Conservation (phyloP, 2,329 filamentous ascomycete genomes). For the Hawksworthiomyces lignivorus region DNA sequence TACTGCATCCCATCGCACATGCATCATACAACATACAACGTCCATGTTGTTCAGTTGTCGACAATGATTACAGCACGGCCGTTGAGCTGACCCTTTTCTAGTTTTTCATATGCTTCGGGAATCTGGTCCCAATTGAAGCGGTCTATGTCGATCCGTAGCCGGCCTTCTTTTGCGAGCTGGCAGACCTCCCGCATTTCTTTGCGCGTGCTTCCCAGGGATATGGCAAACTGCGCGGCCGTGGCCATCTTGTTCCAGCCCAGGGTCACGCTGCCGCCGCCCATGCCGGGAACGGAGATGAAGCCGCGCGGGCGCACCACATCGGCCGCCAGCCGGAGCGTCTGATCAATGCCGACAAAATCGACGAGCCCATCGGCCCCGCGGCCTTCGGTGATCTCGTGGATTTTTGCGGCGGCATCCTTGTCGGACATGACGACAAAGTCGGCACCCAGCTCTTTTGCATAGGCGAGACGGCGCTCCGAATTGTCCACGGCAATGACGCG, state of each 20-base stretch:
- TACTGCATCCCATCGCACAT: too few relatives aligned
- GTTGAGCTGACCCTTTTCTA: slow-evolving; percentile 2
- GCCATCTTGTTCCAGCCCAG: slow-evolving; percentile 7
- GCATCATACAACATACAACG: too few relatives aligned
- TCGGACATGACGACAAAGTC: neutral
- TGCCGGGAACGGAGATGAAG: neutral
- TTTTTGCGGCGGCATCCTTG: neutral
- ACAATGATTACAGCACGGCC: slow-evolving; percentile 1
- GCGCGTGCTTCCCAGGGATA: slow-evolving; percentile 2
- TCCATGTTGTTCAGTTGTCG: too few relatives aligned
- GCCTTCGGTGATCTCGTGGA: neutral
- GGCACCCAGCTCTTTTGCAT: neutral
- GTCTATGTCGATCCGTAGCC: slow-evolving; percentile 4
- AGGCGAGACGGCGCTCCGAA: neutral
- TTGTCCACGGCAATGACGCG: slow-evolving; percentile 5
- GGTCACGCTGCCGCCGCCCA: slow-evolving; percentile 4
- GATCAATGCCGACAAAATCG: slow-evolving; percentile 1
- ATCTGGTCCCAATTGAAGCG: slow-evolving; percentile 4
- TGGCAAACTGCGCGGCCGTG: slow-evolving; percentile 3
- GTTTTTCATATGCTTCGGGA: slow-evolving; percentile 1
- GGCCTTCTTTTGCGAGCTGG: slow-evolving; percentile 3
- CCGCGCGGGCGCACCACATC: slow-evolving; percentile 4
- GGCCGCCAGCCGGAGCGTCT: slow-evolving; percentile 1
- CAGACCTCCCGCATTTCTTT: slow-evolving; percentile 5
- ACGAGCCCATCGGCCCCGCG: neutral